Evolutionary conservation across 2,329 filamentous ascomycete genomes (phyloP).

Genomic region (Talaromyces amestolkiae): DNA sequence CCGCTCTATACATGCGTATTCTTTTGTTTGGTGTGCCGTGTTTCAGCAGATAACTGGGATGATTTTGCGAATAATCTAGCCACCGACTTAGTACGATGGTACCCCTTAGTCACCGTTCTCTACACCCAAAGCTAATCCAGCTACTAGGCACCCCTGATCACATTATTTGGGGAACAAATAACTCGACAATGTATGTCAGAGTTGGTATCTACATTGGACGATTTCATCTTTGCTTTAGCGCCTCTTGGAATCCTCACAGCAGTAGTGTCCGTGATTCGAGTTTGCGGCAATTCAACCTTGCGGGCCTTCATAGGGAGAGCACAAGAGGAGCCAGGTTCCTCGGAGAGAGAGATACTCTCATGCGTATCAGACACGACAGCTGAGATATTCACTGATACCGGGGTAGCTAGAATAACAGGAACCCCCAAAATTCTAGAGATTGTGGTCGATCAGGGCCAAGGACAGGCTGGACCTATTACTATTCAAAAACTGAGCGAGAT

Average conservation of each 20-base stretch:
- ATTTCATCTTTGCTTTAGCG: slow-evolving; percentile 48
- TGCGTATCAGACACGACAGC: slow-evolving; percentile 48
- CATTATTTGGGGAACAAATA: slow-evolving; percentile 48
- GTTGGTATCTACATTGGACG: slow-evolving; percentile 41
- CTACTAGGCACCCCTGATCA: slow-evolving; percentile 34
- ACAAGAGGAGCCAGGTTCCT: slow-evolving; percentile 42
- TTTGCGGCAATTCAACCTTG: slow-evolving; percentile 45
- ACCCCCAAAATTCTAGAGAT: slow-evolving; percentile 36
- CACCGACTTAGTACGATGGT: slow-evolving; percentile 36
- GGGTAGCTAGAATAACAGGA: slow-evolving; percentile 38
- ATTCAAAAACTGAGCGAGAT: slow-evolving; percentile 16
- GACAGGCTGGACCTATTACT: neutral
- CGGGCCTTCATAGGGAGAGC: slow-evolving; percentile 48
- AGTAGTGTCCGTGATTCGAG: slow-evolving; percentile 46
- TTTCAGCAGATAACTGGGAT: slow-evolving; percentile 34
- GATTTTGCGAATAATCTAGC: slow-evolving; percentile 42
- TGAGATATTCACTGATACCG: slow-evolving; percentile 47
- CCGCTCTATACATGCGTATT: slow-evolving; percentile 6
- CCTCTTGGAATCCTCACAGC: slow-evolving; percentile 49
- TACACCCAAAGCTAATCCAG: slow-evolving; percentile 3
- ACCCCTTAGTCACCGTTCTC: neutral
- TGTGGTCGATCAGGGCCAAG: slow-evolving; percentile 40
- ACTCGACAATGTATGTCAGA: slow-evolving; percentile 52
- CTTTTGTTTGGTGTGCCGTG: slow-evolving; percentile 23
- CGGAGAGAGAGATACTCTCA: slow-evolving; percentile 46